Evolutionary conservation across 495 filamentous ascomycete genomes (phyloP).

Genomic region (Darksidea phi): DNA sequence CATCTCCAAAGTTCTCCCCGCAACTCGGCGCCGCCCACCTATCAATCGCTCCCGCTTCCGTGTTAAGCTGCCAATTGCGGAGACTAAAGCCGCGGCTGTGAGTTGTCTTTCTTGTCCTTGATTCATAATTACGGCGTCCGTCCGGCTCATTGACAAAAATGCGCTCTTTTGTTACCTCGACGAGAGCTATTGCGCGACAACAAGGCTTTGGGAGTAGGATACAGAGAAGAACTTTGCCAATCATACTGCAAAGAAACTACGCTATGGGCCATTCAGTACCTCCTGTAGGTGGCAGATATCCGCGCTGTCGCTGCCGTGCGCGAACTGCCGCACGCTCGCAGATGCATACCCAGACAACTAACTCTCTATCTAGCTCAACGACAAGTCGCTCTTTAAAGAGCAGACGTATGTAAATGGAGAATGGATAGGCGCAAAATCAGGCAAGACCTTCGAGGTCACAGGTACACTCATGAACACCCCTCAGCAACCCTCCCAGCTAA

Average conservation of each 20-base stretch:
- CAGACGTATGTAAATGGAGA: slow-evolving; percentile 46
- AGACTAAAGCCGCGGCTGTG: neutral
- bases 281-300: slow-evolving; percentile 28
- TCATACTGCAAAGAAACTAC: slow-evolving; percentile 37
- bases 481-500: slow-evolving; percentile 1
- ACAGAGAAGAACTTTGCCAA: slow-evolving; percentile 32
- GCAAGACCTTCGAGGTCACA: slow-evolving; percentile 49
- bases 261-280: slow-evolving; percentile 42
- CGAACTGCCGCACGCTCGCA: neutral
- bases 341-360: neutral
- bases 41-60: neutral
- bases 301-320: neutral
- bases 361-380: slow-evolving; percentile 38
- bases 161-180: slow-evolving; percentile 19
- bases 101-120: neutral
- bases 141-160: neutral
- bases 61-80: neutral
- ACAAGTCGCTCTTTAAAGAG: slow-evolving; percentile 46
- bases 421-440: slow-evolving; percentile 47
- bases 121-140: neutral
- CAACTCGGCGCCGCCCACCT: neutral
- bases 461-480: slow-evolving; percentile 22
- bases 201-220: slow-evolving; percentile 36
- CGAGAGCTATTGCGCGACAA: slow-evolving; percentile 22
- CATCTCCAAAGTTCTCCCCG: neutral